Percentiles rank a stretch among this genome's conserved stretches.
phyloP scores from a whole-genome alignment of 192 early-diverging fungal species.

The Rhizophagus clarus region DNA sequence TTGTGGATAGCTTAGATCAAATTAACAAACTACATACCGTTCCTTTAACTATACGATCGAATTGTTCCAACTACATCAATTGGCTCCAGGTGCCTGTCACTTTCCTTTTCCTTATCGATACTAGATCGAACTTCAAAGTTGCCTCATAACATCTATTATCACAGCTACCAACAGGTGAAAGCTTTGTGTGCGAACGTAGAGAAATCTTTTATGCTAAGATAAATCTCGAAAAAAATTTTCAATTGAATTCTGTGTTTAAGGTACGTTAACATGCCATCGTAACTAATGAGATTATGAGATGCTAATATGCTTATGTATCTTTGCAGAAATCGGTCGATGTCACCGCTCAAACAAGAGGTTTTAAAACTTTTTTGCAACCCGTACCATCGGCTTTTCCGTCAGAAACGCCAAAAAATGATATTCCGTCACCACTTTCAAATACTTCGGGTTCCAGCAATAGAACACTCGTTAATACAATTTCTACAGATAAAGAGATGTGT shows the following conservation, averaged over 20 bases:
- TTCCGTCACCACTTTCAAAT: no score
- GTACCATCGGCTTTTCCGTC: no score
- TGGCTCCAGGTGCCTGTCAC: conserved; percentile 20
- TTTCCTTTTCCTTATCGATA: not conserved
- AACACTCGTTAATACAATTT: no score
- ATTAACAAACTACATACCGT: conserved; percentile 5
- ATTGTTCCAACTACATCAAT: not conserved
- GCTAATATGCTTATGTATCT: conserved; percentile 10
- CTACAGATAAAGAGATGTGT: no score
- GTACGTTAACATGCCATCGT: conserved; percentile 18
- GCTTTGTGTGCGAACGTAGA: not conserved
- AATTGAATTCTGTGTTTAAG: conserved; percentile 21
- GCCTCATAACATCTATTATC: conserved; percentile 32
- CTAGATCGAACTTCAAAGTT: conserved; percentile 6
- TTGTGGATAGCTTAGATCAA: conserved; percentile 20
- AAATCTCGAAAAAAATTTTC: not conserved
- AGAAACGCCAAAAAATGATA: no score
- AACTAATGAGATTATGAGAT: conserved; percentile 17
- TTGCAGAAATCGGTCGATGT: conserved; percentile 27
- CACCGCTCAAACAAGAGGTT: not conserved
- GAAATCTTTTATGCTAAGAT: conserved; percentile 22
- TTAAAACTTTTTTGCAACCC: not conserved
- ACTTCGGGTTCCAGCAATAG: no score
- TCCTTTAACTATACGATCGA: conserved; percentile 25
- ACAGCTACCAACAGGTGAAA: conserved; percentile 16